Base-by-base conservation (phyloP, 2,329 filamentous ascomycete genomes). In the Moelleriella libera region DNA sequence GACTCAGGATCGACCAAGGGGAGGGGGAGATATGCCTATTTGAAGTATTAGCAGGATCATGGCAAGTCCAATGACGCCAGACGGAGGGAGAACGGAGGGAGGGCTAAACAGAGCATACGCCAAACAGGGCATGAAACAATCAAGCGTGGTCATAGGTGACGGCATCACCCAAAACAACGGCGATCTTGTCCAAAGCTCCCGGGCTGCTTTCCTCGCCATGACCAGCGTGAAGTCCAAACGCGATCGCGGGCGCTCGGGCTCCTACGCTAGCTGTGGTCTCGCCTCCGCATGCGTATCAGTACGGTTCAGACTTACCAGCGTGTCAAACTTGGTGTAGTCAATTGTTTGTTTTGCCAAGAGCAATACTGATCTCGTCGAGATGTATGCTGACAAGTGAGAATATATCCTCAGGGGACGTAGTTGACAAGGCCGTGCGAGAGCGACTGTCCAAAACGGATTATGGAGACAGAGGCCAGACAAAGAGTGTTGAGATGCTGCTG, bases 191-290 rank as follows among this genome's bases (percentile, higher is more conserved):
- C 39, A 34, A 34, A 43, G 37, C 45, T 45, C 43, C 29, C 10
- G 7, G 39, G 31, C 37, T n/a, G n/a, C 39, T 32, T 42, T n/a
- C 39, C 30, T 34, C 32, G 47, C 47, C 45, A 21, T 45, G 47
- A 43, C 44, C 47, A 37, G 6, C 39, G 5, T 45, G 14, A 5
- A 42, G 14, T 41, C 47, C 47, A 29, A 45, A 37, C 43, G 30
- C 30, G 7, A 37, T 37, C 32, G 7, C 32, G n/a, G 32, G 32
- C 11, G 11, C 32, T 37, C 32, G 11, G 11, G 7, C 32, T 2
- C 32, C 11, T 37, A 30, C 21, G 6, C 30, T 39, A 43, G 30
- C n/a, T 41, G 39, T 45, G n/a, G 29, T 45, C 41, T 43, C 37
- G 47, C 43, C 37, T 45, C 43, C 43, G 28, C 31, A 30, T 42